Base-by-base conservation (phyloP, 148 eudicot species). In the Amaranthus hypochondriacus region DNA sequence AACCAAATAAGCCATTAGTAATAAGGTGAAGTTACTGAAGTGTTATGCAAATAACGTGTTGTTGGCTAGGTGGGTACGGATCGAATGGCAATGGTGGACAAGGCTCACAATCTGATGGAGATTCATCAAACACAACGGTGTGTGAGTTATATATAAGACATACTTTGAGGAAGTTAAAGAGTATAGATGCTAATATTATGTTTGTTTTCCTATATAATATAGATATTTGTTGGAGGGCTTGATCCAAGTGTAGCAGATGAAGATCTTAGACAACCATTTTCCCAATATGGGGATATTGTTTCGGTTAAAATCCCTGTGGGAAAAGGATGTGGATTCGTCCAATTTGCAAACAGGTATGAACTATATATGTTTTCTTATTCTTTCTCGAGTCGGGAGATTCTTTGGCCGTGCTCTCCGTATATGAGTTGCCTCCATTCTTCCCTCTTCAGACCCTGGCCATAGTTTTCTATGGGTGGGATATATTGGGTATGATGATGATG, bases 151-250 rank as follows among this genome's bases (percentile, higher is more conserved):
- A 28, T 28, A 28, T 28, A 28, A 28, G 39, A 28, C 39, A 28
- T 28, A 28, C 1, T 28, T 28, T 28, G 39, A 28, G 2, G 39
- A 28, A 28, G 39, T 28, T 28, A 28, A 28, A 28, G 39, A 28
- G 39, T 28, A 28, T 28, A 0, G 39, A 28, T 28, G 39, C 39
- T 28, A 28, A 28, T 28, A 28, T 28, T 28, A 28, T 28, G 39
- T 28, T 28, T 28, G 39, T 28, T 28, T 28, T 28, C 39, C 39
- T 28, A 28, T 28, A 2, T 28, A 28, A 28, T 28, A 28, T 84
- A 95, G 97, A 95, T 92, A 63, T 95, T 92, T 86, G 97, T 95
- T 74, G 98, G 98, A 77, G 98, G 97, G 73, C 97, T 95, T 71
- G 98, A 95, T 74, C 89, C 96, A 60, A 85, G 78, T 73, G 93